Conservation (phyloP, 225 moss, liverwort and hornwort genomes). For the Polytrichum formosum region DNA sequence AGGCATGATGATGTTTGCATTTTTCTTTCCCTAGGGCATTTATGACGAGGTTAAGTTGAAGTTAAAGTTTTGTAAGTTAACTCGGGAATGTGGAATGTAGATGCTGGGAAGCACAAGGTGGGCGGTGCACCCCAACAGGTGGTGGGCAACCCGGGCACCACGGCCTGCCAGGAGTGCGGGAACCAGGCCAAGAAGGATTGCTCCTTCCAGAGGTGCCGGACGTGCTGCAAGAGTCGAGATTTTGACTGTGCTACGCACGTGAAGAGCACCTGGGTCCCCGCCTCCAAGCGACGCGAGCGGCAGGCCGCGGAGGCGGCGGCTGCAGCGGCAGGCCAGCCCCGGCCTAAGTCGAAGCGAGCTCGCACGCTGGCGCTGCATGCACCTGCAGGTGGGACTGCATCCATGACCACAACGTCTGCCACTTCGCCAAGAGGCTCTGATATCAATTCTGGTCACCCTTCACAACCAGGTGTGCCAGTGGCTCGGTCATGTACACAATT, state of each 20-base stretch:
- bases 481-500: not conserved
- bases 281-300: slow-evolving; percentile 93
- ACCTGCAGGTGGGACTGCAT: slow-evolving; percentile 72
- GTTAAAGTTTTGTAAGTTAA: not conserved
- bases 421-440: slow-evolving; percentile 87
- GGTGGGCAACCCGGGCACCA: slow-evolving; percentile 46
- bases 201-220: slow-evolving; percentile 81
- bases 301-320: slow-evolving; percentile 98
- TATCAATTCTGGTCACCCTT: slow-evolving; percentile 78
- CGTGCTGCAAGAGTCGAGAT: slow-evolving; percentile 96
- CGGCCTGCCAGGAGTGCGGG: slow-evolving; percentile 92
- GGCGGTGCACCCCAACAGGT: slow-evolving; percentile 14
- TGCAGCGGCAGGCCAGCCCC: slow-evolving; percentile 84
- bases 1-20: not conserved
- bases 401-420: slow-evolving; percentile 80
- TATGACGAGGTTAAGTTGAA: not conserved
- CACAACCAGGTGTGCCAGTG: slow-evolving; percentile 32
- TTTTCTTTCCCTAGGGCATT: not conserved
- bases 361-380: slow-evolving; percentile 66
- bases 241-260: slow-evolving; percentile 89
- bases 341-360: slow-evolving; percentile 91
- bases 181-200: slow-evolving; percentile 99
- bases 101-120: slow-evolving; percentile 30
- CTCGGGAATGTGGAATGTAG: slow-evolving; percentile 7
- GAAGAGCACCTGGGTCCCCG: slow-evolving; percentile 99